Conservation (phyloP, 192 early-diverging fungal species). For the Dissophora ornata region DNA sequence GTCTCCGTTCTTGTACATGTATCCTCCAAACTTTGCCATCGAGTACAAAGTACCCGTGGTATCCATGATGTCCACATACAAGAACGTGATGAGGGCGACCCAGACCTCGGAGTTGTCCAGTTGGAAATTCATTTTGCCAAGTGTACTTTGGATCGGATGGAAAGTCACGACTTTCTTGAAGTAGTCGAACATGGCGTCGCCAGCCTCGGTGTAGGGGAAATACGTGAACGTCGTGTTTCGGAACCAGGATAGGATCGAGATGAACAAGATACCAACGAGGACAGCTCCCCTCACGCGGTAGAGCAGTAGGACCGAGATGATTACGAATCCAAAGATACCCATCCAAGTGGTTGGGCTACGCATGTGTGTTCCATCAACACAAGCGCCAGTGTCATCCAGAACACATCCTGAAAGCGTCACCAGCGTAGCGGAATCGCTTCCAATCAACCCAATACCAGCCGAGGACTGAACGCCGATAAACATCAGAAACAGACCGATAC, state of each 20-base stretch:
- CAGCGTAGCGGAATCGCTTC: slow-evolving; percentile 67
- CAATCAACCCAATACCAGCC: slow-evolving; percentile 83
- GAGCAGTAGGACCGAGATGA: slow-evolving; percentile 72
- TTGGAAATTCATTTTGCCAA: slow-evolving; percentile 73
- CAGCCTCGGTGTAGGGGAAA: slow-evolving; percentile 75
- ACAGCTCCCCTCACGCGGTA: slow-evolving; percentile 80
- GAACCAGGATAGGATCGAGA: slow-evolving; percentile 82
- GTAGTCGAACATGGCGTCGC: slow-evolving; percentile 72
- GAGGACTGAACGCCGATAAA: slow-evolving; percentile 85
- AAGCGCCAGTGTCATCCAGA: slow-evolving; percentile 58
- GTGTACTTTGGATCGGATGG: slow-evolving; percentile 68
- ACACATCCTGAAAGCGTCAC: slow-evolving; percentile 75
- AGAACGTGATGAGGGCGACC: slow-evolving; percentile 85
- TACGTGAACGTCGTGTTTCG: slow-evolving; percentile 75
- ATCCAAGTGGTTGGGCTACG: slow-evolving; percentile 73
- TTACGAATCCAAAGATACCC: slow-evolving; percentile 81
- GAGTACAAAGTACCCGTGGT: slow-evolving; percentile 88
- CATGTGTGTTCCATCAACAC: slow-evolving; percentile 68
- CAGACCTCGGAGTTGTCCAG: slow-evolving; percentile 71
- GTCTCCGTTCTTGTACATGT: slow-evolving; percentile 76
- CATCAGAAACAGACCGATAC: slow-evolving; percentile 82
- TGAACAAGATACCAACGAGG: slow-evolving; percentile 74
- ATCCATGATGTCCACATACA: slow-evolving; percentile 90
- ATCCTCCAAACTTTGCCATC: slow-evolving; percentile 86
- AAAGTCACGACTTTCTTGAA: slow-evolving; percentile 79